phyloP scores from a whole-genome alignment of 371 early-diverging fungal species.

The Blastocladiella emersonii region DNA sequence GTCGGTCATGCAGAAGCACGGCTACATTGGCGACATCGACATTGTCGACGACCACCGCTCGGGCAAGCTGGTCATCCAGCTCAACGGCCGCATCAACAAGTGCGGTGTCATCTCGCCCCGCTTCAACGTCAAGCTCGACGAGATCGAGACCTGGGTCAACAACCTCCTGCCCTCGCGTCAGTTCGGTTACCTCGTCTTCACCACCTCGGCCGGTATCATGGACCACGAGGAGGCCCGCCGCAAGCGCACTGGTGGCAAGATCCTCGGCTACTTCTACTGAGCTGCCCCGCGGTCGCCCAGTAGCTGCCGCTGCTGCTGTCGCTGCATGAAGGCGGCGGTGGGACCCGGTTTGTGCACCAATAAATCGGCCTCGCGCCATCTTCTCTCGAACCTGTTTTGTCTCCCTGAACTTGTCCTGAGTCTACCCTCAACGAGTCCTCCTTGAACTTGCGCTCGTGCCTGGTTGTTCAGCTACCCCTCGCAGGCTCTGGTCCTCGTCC shows the following conservation, averaged over 20 bases:
- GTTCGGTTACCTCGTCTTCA: conserved; percentile 90
- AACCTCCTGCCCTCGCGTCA: conserved; percentile 99
- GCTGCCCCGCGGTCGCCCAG: no score
- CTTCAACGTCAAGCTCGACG: conserved; percentile 90
- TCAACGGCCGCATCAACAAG: conserved; percentile 99
- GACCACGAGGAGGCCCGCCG: conserved; percentile 99
- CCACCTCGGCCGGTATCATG: conserved; percentile 63
- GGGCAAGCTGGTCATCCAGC: conserved; percentile 97
- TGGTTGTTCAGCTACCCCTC: no score
- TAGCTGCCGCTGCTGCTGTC: no score
- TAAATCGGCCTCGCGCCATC: no score
- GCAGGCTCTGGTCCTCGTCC: no score
- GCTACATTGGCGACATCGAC: conserved; percentile 99
- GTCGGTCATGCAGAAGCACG: conserved; percentile 97
- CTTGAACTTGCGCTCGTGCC: no score
- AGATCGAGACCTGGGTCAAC: conserved; percentile 95
- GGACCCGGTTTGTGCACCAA: no score
- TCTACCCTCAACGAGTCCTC: no score
- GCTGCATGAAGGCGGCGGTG: no score
- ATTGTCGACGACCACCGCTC: conserved; percentile 97
- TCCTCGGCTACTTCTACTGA: conserved; percentile 87
- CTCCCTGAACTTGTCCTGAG: no score
- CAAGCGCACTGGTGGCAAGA: conserved; percentile 98
- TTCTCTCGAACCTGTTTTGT: no score
- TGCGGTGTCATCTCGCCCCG: conserved; percentile 99